phyloP scores from a whole-genome alignment of 2,329 filamentous ascomycete species.

The Claviceps sp. region DNA sequence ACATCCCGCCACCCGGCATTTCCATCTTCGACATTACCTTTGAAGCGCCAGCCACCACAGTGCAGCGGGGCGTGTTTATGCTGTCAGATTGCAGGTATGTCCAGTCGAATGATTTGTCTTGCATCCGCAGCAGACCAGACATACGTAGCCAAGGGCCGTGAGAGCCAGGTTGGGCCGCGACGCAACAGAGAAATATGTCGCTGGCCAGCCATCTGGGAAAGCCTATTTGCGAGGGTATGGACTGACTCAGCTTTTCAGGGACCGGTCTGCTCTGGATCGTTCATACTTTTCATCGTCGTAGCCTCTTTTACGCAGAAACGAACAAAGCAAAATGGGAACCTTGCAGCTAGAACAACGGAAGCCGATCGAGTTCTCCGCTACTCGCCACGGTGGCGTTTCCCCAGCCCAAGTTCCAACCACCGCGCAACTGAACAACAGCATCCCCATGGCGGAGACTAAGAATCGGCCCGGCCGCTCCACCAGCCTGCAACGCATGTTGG shows the following conservation, averaged over 20 bases:
- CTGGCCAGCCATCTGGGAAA: constrained; percentile 1
- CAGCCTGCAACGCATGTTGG: constrained; percentile 45
- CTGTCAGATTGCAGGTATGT: neutral
- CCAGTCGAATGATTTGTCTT: neutral
- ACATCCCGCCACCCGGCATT: neutral
- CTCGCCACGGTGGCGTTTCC: neutral
- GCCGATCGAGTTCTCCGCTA: no score
- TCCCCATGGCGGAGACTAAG: constrained; percentile 7
- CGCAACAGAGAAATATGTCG: neutral
- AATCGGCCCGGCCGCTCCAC: constrained; percentile 21
- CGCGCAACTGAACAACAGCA: neutral
- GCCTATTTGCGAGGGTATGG: neutral
- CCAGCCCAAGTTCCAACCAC: neutral
- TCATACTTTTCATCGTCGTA: neutral
- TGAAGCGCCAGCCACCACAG: neutral
- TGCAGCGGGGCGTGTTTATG: neutral
- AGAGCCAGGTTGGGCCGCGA: neutral
- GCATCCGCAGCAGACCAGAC: neutral
- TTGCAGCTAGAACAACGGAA: neutral
- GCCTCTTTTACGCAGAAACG: neutral
- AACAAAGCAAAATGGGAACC: neutral
- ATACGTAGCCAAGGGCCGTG: neutral
- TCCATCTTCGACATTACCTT: neutral
- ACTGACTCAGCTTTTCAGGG: neutral
- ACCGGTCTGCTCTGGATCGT: neutral